phyloP scores from a whole-genome alignment of 768 basidiomycete species.

The Mycena vulgaris region DNA sequence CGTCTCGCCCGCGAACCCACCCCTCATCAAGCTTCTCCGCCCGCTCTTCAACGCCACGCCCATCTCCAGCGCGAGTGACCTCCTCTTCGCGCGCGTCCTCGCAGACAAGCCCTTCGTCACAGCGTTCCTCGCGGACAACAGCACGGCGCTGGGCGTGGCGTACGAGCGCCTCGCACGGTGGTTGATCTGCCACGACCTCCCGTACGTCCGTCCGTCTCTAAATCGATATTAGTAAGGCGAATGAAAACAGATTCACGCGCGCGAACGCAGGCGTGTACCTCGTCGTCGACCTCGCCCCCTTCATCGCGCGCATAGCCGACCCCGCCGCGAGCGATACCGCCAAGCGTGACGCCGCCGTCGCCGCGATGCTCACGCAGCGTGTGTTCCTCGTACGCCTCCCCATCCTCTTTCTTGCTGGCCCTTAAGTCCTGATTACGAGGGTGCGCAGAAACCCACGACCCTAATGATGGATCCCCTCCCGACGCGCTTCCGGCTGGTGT shows the following conservation, averaged over 20 bases:
- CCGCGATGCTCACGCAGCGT: slow-evolving; percentile 27
- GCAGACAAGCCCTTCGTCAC: slow-evolving; percentile 36
- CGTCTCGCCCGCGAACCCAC: slow-evolving; percentile 33
- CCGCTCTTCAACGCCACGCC: slow-evolving; percentile 40
- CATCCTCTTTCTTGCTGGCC: background rate
- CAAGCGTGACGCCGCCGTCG: slow-evolving; percentile 28
- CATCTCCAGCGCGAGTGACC: slow-evolving; percentile 41
- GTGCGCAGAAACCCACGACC: slow-evolving; percentile 31
- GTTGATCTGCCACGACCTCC: slow-evolving; percentile 41
- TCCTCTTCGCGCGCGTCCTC: slow-evolving; percentile 44
- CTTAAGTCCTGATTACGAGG: too few species aligned
- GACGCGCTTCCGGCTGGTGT: slow-evolving; percentile 34
- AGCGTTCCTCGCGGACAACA: slow-evolving; percentile 40
- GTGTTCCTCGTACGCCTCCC: slow-evolving; percentile 26
- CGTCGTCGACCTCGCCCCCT: slow-evolving; percentile 34
- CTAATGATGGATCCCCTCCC: slow-evolving; percentile 35
- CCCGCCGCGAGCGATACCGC: background rate
- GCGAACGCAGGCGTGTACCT: slow-evolving; percentile 34
- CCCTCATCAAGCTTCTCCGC: slow-evolving; percentile 37
- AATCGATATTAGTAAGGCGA: too few species aligned
- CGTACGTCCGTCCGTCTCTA: too few species aligned
- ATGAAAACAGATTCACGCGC: slow-evolving; percentile 35
- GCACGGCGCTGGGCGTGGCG: slow-evolving; percentile 31
- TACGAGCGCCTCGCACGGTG: slow-evolving; percentile 45
- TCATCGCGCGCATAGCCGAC: slow-evolving; percentile 26